Conservation (phyloP, 495 filamentous ascomycete species). For the Chaetomium cochliodes region DNA sequence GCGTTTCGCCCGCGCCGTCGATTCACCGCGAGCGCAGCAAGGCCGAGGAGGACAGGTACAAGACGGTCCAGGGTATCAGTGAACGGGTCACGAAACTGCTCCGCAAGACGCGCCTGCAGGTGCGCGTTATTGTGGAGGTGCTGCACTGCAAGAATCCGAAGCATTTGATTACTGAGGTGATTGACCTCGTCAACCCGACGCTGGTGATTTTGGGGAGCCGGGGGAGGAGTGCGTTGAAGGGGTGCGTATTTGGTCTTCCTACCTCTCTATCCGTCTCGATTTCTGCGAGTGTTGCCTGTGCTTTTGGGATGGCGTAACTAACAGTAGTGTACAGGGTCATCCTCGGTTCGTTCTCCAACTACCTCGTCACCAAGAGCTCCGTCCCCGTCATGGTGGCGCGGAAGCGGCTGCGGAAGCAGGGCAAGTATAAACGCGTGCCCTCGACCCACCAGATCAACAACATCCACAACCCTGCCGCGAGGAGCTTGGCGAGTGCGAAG, state of each 20-base stretch:
- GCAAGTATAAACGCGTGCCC: conserved; percentile 61
- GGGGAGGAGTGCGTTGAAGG: conserved; percentile 87
- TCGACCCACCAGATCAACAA: conserved; percentile 68
- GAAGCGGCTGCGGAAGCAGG: conserved; percentile 73
- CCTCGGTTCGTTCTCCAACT: conserved; percentile 93
- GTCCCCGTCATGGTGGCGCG: conserved; percentile 95
- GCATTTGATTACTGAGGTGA: conserved; percentile 81
- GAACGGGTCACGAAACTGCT: conserved; percentile 77
- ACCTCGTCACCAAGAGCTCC: conserved; percentile 90
- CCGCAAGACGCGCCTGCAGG: conserved; percentile 85
- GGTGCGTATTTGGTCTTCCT: conserved; percentile 55
- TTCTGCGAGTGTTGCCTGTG: no score
- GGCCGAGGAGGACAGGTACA: conserved; percentile 72
- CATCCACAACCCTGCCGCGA: conserved; percentile 59
- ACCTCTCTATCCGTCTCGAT: conserved; percentile 5
- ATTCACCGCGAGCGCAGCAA: conserved; percentile 44
- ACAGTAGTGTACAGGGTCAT: conserved; percentile 60
- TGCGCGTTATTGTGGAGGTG: conserved; percentile 88
- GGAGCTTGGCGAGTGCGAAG: conserved; percentile 63
- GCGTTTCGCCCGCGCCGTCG: conserved; percentile 46
- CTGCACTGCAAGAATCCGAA: conserved; percentile 97
- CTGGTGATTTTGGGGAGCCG: conserved; percentile 88
- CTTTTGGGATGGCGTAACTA: background rate
- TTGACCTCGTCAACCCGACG: conserved; percentile 88
- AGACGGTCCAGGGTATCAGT: conserved; percentile 73